phyloP scores from a whole-genome alignment of 2,329 filamentous ascomycete species.

The Beauveria scarabaeidicola region DNA sequence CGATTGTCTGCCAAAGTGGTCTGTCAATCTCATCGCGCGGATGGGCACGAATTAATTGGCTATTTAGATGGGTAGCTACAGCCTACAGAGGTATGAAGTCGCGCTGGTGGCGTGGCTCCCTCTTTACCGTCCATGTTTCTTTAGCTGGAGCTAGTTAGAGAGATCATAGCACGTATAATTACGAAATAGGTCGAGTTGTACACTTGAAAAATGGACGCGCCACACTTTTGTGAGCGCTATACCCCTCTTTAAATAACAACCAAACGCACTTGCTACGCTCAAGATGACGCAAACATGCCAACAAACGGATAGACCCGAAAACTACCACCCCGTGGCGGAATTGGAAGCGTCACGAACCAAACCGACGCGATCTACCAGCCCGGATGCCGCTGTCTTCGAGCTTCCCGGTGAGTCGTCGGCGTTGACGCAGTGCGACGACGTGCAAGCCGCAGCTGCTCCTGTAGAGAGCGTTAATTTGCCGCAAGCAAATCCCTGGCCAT shows the following conservation, averaged over 20 bases:
- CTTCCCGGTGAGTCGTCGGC: constrained; percentile 23
- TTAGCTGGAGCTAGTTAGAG: no score
- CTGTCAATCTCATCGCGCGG: not conserved
- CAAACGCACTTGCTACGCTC: not conserved
- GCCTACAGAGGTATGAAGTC: not conserved
- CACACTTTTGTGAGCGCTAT: no score
- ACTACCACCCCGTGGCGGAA: not conserved
- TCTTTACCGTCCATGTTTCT: not conserved
- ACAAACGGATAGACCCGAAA: not conserved
- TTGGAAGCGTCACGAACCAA: not conserved
- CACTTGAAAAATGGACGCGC: no score
- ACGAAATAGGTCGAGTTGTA: no score
- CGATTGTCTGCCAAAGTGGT: not conserved
- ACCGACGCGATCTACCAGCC: not conserved
- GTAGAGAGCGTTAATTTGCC: not conserved
- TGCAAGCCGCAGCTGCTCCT: not conserved
- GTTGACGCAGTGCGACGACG: not conserved
- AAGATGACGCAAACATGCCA: not conserved
- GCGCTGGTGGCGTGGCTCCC: not conserved
- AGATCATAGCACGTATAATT: no score
- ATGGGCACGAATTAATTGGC: not conserved
- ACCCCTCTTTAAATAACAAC: no score
- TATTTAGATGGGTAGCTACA: no score
- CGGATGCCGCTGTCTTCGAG: constrained; percentile 22
- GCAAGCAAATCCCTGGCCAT: constrained; percentile 23